Evolutionary conservation across 2,329 filamentous ascomycete genomes (phyloP).

Genomic region (Fusarium coicis): DNA sequence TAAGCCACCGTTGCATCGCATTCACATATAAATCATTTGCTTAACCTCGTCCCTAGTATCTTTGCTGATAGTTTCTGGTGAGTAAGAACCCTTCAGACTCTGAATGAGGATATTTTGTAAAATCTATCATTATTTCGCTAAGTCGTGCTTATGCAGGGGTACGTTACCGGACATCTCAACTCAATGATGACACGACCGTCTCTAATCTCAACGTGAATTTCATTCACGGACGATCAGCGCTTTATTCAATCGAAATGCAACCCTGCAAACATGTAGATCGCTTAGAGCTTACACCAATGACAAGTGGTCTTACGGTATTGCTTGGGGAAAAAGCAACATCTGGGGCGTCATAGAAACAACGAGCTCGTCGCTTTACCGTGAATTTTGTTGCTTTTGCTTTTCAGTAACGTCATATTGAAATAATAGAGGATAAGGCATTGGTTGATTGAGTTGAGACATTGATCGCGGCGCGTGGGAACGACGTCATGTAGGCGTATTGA

Average conservation of each 20-base stretch:
- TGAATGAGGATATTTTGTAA: no score
- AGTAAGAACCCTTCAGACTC: no score
- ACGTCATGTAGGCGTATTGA: conserved; percentile 13
- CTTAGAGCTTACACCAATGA: not conserved
- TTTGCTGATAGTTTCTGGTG: not conserved
- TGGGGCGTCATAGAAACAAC: not conserved
- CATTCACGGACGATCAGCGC: not conserved
- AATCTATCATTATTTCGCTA: not conserved
- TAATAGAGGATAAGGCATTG: not conserved
- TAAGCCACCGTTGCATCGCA: not conserved
- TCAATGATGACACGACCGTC: not conserved
- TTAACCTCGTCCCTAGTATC: no score
- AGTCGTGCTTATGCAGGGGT: not conserved
- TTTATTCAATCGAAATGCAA: fast-evolving
- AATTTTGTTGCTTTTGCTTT: not conserved
- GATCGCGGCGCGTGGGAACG: not conserved
- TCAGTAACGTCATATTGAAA: conserved; percentile 7
- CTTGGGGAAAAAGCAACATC: not conserved
- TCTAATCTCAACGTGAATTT: not conserved
- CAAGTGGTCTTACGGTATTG: not conserved
- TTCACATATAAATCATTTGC: not conserved
- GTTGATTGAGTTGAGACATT: not conserved
- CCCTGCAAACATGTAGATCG: not conserved
- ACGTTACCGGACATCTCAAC: not conserved
- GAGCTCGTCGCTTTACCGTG: not conserved